phyloP scores from a whole-genome alignment of 2,329 filamentous ascomycete species.

The Diaporthe capsici region DNA sequence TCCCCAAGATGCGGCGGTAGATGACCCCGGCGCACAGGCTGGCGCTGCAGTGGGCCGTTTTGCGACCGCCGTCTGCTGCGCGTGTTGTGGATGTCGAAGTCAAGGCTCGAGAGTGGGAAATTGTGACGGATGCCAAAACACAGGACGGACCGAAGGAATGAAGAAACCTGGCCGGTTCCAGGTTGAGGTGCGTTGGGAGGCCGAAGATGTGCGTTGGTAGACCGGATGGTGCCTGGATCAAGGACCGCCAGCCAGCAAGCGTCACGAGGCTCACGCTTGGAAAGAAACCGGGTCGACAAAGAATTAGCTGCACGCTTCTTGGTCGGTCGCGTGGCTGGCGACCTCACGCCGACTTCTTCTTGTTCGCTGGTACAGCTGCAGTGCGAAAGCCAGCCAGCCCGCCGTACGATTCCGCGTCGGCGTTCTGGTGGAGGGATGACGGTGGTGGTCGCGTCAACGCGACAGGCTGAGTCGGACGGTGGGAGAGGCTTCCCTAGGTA shows the following conservation, averaged over 20 bases:
- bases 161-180: neutral
- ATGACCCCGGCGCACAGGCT: neutral
- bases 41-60: neutral
- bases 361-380: neutral
- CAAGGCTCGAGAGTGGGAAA: neutral
- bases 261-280: neutral
- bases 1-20: neutral
- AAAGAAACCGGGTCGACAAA: slow-evolving; percentile 1
- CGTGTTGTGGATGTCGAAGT: neutral
- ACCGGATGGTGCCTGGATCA: neutral
- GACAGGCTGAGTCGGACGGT: slow-evolving; percentile 13
- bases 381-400: neutral
- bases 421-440: neutral
- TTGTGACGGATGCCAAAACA: neutral
- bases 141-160: neutral
- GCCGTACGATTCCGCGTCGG: neutral
- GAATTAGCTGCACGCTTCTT: neutral
- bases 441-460: neutral
- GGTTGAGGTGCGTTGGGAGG: neutral
- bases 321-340: neutral
- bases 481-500: neutral
- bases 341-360: neutral
- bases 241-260: neutral
- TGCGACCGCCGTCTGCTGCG: neutral
- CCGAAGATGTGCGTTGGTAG: neutral